Conservation (phyloP, 306 rosid species). For the Arachis stenosperma region DNA sequence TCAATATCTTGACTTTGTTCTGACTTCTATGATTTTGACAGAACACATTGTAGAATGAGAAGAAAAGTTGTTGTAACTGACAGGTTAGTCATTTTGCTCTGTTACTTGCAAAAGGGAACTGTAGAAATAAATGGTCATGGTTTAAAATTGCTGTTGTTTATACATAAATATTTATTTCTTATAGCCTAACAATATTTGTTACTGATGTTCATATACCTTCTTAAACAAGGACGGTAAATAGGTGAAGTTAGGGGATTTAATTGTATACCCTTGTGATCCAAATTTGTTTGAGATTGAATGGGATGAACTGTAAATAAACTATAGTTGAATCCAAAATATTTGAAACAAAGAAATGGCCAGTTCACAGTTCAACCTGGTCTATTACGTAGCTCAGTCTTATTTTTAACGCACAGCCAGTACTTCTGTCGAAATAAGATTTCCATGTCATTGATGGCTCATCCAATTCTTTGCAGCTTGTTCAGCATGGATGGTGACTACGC, state of each 20-base stretch:
- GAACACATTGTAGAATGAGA: conserved; percentile 69
- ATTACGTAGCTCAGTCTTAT: not conserved
- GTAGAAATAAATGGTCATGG: conserved; percentile 15
- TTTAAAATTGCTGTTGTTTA: conserved; percentile 23
- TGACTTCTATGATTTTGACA: conserved; percentile 48
- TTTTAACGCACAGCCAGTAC: not conserved
- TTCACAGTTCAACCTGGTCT: not conserved
- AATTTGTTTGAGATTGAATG: not conserved
- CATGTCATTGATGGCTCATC: conserved; percentile 30
- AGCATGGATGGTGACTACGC: conserved; percentile 99
- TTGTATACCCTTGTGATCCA: no score
- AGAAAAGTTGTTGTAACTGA: conserved; percentile 94
- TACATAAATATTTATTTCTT: conserved; percentile 7
- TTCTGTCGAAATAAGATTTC: conserved; percentile 3
- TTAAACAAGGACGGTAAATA: no score
- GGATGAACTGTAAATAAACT: not conserved
- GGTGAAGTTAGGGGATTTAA: no score
- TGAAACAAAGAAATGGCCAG: not conserved
- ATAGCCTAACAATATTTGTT: not conserved
- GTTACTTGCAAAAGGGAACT: conserved; percentile 26
- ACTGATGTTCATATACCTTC: not conserved
- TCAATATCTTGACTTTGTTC: conserved; percentile 23
- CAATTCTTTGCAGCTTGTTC: conserved; percentile 71
- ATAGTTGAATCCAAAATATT: not conserved
- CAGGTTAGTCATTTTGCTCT: conserved; percentile 55